A percentile compares a stretch with the other conserved stretches of the same genome.
phyloP scores from a whole-genome alignment of 2,329 filamentous ascomycete genomes.

The Penicillium sp. region DNA sequence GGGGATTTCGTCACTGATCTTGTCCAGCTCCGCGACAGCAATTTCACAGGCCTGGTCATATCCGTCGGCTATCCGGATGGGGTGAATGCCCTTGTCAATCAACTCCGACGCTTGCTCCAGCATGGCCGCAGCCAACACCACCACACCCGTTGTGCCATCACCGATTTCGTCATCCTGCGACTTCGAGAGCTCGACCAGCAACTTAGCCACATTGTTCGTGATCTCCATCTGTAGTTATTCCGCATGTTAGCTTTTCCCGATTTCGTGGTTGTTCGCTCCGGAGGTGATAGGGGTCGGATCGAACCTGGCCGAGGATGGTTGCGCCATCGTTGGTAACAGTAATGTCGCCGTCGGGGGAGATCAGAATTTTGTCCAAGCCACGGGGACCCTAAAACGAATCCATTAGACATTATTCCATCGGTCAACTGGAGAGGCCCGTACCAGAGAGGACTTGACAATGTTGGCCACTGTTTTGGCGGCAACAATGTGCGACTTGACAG shows the following conservation, averaged over 20 bases:
- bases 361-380: conserved; percentile 97
- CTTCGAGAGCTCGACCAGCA: conserved; percentile 94
- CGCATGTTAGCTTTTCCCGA: conserved; percentile 15
- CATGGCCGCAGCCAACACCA: conserved; percentile 90
- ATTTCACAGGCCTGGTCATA: conserved; percentile 98
- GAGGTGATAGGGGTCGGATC: conserved; percentile 18
- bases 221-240: conserved; percentile 79
- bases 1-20: conserved; percentile 85
- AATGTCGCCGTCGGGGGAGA: conserved; percentile 97
- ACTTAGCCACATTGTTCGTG: conserved; percentile 94
- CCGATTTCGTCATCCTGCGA: conserved; percentile 99
- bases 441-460: conserved; percentile 93
- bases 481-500: conserved; percentile 96
- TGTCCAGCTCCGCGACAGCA: conserved; percentile 86
- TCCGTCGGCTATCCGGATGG: conserved; percentile 95
- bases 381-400: conserved; percentile 65
- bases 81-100: conserved; percentile 99
- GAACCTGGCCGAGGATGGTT: conserved; percentile 79
- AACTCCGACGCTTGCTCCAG: conserved; percentile 95
- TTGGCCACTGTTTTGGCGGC: conserved; percentile 93
- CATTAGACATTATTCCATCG: conserved; percentile 8
- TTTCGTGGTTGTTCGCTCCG: background rate
- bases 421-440: conserved; percentile 35
- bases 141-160: conserved; percentile 95
- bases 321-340: conserved; percentile 99